phyloP scores from a whole-genome alignment of 1,284 basidiomycete genomes.

The Ustilago loliicola region DNA sequence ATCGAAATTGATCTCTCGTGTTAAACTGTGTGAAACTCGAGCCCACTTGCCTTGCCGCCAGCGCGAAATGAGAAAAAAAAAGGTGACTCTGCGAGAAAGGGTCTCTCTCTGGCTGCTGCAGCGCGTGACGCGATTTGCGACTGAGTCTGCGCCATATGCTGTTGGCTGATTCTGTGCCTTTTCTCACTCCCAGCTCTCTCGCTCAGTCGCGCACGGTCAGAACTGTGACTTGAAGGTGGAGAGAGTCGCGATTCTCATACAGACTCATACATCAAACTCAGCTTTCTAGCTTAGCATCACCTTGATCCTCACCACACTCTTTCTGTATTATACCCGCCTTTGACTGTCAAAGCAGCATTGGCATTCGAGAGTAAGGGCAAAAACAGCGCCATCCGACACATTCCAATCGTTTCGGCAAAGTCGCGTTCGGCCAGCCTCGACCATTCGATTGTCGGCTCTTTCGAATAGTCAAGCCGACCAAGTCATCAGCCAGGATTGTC shows the following conservation, averaged over 20 bases:
- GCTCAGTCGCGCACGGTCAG: slow-evolving; percentile 6
- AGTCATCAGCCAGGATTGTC: background rate
- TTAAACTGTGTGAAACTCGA: background rate
- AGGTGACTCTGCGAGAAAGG: background rate
- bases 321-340: slow-evolving; percentile 8
- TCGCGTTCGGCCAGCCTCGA: background rate
- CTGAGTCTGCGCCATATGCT: background rate
- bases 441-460: background rate
- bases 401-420: background rate
- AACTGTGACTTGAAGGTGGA: slow-evolving; percentile 2
- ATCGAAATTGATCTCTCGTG: background rate
- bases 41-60: background rate
- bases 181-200: no score
- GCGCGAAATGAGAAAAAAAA: slow-evolving; percentile 2
- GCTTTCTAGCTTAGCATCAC: background rate
- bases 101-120: background rate
- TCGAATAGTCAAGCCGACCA: no score
- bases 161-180: slow-evolving; percentile 2
- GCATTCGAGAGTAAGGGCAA: background rate
- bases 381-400: background rate
- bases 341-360: background rate
- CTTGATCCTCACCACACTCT: slow-evolving; percentile 7
- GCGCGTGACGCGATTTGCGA: slow-evolving; percentile 1
- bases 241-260: slow-evolving; percentile 7
- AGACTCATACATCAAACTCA: slow-evolving; percentile 2